Percentiles rank a stretch among this genome's conserved stretches.
These are phyloP conservation scores for Fusarium sp. DNA, from an alignment of 2,329 filamentous ascomycete genomes.

Conservation along the genomic window DNA sequence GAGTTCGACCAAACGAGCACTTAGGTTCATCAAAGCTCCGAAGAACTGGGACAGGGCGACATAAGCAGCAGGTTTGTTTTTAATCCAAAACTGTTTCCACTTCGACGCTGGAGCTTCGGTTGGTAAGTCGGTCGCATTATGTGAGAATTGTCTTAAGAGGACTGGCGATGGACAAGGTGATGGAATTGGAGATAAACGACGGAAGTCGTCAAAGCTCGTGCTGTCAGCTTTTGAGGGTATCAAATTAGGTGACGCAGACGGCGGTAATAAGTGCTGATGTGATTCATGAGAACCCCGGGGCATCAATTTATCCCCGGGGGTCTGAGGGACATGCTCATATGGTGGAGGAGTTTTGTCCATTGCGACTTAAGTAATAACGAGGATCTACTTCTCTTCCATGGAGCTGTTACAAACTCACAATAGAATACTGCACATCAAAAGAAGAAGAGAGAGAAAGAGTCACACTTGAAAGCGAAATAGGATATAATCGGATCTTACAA, in stretches of 20 bases:
- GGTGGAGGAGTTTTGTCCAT: slow-evolving; percentile 36
- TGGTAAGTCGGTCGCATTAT: slow-evolving; percentile 1
- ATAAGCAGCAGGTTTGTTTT: slow-evolving; percentile 77
- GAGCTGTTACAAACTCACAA: slow-evolving; percentile 4
- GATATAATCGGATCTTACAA: slow-evolving; percentile 20
- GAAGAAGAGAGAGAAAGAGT: slow-evolving; percentile 16
- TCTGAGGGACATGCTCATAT: slow-evolving; percentile 34
- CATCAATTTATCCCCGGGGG: slow-evolving; percentile 28
- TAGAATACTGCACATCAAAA: neutral
- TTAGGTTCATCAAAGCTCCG: slow-evolving; percentile 86
- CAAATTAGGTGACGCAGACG: slow-evolving; percentile 21
- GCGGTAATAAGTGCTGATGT: slow-evolving; percentile 26
- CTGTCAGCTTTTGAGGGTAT: slow-evolving; percentile 25
- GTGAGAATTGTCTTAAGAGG: slow-evolving; percentile 28
- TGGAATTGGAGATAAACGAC: slow-evolving; percentile 40
- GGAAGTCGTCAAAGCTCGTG: slow-evolving; percentile 39
- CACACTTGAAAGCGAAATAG: slow-evolving; percentile 5
- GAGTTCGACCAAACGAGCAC: slow-evolving; percentile 79
- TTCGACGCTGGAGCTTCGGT: slow-evolving; percentile 39
- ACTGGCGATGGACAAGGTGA: slow-evolving; percentile 42
- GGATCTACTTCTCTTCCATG: slow-evolving; percentile 1
- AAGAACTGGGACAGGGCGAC: slow-evolving; percentile 84
- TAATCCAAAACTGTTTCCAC: slow-evolving; percentile 62
- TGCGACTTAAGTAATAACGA: neutral
- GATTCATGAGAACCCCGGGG: slow-evolving; percentile 21